These are phyloP conservation scores for Blepharisma undulans DNA, from an alignment of 169 alveolate genomes.

Conservation along the genomic window DNA sequence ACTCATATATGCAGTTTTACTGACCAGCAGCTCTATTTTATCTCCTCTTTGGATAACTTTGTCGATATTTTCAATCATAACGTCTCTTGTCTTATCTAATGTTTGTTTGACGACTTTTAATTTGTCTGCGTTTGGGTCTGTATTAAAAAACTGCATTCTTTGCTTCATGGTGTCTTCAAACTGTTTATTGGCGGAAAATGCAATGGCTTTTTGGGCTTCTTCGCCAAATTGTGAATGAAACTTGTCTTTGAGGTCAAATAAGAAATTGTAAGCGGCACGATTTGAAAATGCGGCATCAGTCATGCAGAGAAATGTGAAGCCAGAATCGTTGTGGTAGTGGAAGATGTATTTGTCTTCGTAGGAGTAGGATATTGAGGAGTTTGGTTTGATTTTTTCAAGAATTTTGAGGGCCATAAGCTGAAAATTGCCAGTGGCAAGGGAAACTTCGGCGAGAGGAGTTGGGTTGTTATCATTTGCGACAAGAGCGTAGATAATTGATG, in stretches of 20 bases:
- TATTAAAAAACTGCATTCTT: slow-evolving; percentile 18
- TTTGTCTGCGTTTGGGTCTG: slow-evolving; percentile 12
- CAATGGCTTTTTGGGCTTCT: not conserved
- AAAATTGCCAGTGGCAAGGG: slow-evolving; percentile 31
- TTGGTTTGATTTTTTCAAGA: slow-evolving; percentile 5
- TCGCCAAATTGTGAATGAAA: not conserved
- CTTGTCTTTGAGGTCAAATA: slow-evolving; percentile 13
- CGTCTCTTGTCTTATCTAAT: slow-evolving; percentile 12
- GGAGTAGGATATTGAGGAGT: slow-evolving; percentile 27
- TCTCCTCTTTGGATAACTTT: slow-evolving; percentile 30
- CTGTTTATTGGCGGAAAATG: slow-evolving; percentile 5
- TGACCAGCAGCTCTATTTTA: slow-evolving; percentile 18
- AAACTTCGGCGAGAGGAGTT: not conserved
- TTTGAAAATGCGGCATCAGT: slow-evolving; percentile 23
- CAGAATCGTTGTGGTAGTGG: slow-evolving; percentile 27
- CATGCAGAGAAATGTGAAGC: slow-evolving; percentile 34
- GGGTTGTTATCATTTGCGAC: slow-evolving; percentile 17
- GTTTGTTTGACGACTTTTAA: not conserved
- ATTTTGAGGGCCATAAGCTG: slow-evolving; percentile 1
- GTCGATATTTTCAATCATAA: slow-evolving; percentile 31
- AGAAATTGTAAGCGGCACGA: not conserved
- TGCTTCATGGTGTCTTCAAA: not conserved
- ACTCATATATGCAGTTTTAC: slow-evolving; percentile 4
- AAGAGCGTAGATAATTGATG: slow-evolving; percentile 25
- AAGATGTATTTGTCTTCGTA: slow-evolving; percentile 30